Evolutionary conservation across 116 monocot species (phyloP), one percentile per base, ranked within the genome.

Genomic region (Papilionanthe hybrid): DNA sequence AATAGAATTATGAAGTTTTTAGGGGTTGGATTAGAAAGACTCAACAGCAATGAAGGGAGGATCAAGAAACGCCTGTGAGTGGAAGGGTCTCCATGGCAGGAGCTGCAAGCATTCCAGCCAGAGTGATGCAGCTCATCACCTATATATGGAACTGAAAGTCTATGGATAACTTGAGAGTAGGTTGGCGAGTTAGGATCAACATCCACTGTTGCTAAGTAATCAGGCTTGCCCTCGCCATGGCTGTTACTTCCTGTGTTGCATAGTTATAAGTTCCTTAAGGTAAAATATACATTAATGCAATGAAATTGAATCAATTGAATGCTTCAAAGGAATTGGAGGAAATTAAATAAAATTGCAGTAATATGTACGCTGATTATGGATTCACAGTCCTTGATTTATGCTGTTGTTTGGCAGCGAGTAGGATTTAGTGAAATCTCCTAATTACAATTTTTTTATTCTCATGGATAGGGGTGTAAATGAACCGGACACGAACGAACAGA

Each of bases 81-180:
- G 0, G 89, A 84, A 42, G 83, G 80, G 23, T 91, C 89, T 7
- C 87, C 89, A 81, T 91, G 87, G 83, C 91, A 91, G 81, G 91
- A 91, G 82, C 89, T 91, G 85, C 91, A 91, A 43, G 91, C 77
- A 81, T 91, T 91, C 91, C 91, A 91, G 22, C 91, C 91, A 78
- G 85, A 85, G 25, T 91, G 91, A 76, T 91, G 91, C 69, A 91
- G 77, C 75, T 91, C 91, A 65, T 91, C 91, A 42, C 91, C 91
- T 28, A 87, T 55, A 72, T 89, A n/a, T n/a, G 87, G 78, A 45
- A 85, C 79, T 7, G 83, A 84, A 5, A 91, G 78, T 77, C 91
- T 89, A 57, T 91, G 91, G 42, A 91, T 87, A 17, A 91, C 91
- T 72, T 81, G 74, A 5, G 87, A 91, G 83, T 89, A 91, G 32